Base-by-base conservation (phyloP, 306 rosid genomes). In the Begonia loranthoides region DNA sequence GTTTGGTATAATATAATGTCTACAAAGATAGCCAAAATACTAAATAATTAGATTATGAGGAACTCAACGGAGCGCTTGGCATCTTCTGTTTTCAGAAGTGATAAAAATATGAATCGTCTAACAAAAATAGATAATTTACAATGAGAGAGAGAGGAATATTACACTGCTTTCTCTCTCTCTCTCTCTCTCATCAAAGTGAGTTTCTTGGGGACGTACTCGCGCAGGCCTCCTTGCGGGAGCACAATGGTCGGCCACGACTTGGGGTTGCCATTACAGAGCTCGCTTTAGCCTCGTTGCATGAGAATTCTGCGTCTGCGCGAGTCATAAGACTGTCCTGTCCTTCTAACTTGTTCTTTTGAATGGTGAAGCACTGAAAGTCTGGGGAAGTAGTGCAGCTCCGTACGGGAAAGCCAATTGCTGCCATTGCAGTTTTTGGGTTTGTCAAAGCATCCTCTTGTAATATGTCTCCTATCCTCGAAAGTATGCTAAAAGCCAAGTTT, bases 381-480 rank as follows among this genome's bases (percentile, higher is more conserved):
- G 65, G 54, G 57, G 10, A 15, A 19, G 51, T 47, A 9, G 7
- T 50, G 16, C 62, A 53, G 57, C 46, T 70, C 49, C 45, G 66
- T 49, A 63, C 73, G 2, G 78, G 79, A 45, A 75, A 79, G 57
- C 48, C 68, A 50, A 55, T 56, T 54, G 66, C 17, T 33, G 36
- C 54, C 12, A 50, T 8, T 6, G 77, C 75, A 43, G 90, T 63
- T 65, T 61, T 71, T 9, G 95, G 82, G 71, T 76, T 73, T 76
- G 76, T 77, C 62, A 64, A 17, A 38, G 65, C 69, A 82, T 82
- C 95, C 77, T 85, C 94, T 55, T 72, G 80, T 61, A 90, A 54
- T 48, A 90, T 65, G 40, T 85, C 95, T 60, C 73, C 75, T 34
- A 90, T 80, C 66, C 97, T 85, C n/a, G 85, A 80, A 19, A 85